Base-by-base conservation (phyloP, 2,329 filamentous ascomycete genomes). In the Nakataea oryzae region DNA sequence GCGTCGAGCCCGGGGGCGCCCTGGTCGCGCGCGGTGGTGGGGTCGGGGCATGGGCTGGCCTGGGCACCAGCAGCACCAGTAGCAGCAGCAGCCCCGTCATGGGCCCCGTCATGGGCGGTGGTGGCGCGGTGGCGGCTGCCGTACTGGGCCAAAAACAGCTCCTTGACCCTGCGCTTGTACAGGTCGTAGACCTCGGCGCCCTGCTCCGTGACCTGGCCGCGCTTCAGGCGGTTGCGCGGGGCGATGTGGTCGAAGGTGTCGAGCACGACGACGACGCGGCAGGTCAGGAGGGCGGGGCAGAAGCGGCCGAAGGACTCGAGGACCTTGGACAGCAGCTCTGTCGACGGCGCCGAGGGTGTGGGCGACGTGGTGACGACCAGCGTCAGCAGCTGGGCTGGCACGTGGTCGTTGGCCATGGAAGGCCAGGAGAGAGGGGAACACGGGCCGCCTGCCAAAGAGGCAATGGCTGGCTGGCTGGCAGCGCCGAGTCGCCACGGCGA, bases 321-420 rank as follows among this genome's bases (percentile, higher is more conserved):
- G 2, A 83, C 76, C 0, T 76, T 68, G 0, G 74, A 74, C n/a
- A 84, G 65, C 0, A 84, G 75, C 21, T 82, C 81, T 0, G 80
- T 80, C 0, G 79, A 78, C 0, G 81, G 81, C 0, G 79, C 76
- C 0, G 81, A 84, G 0, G 81, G 81, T 0, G 81, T 84, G 0
- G 81, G 76, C 2, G 81, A 84, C 0, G 81, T 84, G 1, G 81
- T 83, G 65, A 84, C 75, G 58, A 84, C 75, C 60, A 80, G 68
- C 0, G 78, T 80, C 47, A 80, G 34, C 11, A 65, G 66, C 41
- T n/a, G 41, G 9, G 21, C 41, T 9, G 21, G 9, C 41, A 50
- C 5, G 41, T 47, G 34, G 14, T 50, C 41, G 21, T 17, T 50
- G 9, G 41, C 41, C 41, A 50, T 50, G 7, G 41, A n/a, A n/a